Conservation (phyloP, 257 asterid species). For the Ehretia macrophylla region DNA sequence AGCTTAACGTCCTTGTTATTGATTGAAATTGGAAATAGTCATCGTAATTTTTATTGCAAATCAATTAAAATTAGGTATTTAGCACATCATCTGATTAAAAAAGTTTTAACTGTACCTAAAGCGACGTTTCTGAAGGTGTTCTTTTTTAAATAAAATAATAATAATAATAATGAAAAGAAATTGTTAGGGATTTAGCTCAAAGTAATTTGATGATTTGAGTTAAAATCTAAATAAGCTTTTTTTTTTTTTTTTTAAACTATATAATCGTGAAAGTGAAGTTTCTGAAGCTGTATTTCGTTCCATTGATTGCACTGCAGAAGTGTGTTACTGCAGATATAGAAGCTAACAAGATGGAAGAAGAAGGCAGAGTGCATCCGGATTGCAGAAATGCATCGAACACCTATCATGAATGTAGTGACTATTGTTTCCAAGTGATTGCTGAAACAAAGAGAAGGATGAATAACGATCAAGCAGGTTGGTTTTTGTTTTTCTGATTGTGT, state of each 20-base stretch:
- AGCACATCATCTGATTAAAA: neutral
- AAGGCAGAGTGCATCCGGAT: conserved; percentile 63
- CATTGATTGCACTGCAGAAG: neutral
- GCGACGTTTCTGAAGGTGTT: neutral
- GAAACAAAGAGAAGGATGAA: conserved; percentile 37
- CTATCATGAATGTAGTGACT: conserved; percentile 62
- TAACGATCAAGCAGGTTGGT: conserved; percentile 30
- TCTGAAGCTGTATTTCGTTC: neutral
- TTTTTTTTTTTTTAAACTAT: neutral
- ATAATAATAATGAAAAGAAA: no score
- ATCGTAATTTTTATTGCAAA: no score
- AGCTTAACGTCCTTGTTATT: no score
- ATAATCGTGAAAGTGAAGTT: neutral
- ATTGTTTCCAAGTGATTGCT: conserved; percentile 59
- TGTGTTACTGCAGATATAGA: neutral
- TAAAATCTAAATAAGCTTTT: no score
- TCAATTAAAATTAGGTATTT: neutral
- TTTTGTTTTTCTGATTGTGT: neutral
- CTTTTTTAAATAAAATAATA: no score
- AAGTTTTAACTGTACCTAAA: neutral
- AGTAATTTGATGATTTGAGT: no score
- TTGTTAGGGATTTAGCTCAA: neutral
- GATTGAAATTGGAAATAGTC: no score
- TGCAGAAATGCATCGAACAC: conserved; percentile 67
- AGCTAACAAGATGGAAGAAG: conserved; percentile 34